Evolutionary conservation across 1,284 basidiomycete species (phyloP).

Genomic region (Ustilago nuda): DNA sequence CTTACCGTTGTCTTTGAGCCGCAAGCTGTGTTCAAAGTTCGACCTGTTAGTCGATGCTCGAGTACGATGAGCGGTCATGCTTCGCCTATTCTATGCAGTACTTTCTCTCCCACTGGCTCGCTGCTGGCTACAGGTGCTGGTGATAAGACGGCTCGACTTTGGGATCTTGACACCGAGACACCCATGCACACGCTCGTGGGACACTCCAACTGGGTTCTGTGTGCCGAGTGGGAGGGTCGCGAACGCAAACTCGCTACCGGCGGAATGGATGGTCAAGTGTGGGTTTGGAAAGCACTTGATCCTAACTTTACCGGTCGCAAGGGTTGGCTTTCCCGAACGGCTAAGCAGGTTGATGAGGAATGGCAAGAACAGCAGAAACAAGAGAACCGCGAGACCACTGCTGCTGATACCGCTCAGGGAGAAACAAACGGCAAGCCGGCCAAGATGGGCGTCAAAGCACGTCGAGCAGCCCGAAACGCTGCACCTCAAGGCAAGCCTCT

Average conservation of each 20-base stretch:
- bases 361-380: slow-evolving; percentile 34
- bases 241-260: slow-evolving; percentile 89
- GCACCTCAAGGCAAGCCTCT: slow-evolving; percentile 59
- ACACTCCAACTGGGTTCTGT: slow-evolving; percentile 94
- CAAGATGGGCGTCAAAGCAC: slow-evolving; percentile 61
- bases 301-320: slow-evolving; percentile 49
- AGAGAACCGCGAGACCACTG: slow-evolving; percentile 4
- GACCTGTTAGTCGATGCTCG: slow-evolving; percentile 91
- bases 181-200: slow-evolving; percentile 88
- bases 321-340: slow-evolving; percentile 57
- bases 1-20: slow-evolving; percentile 73
- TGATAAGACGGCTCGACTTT: slow-evolving; percentile 90
- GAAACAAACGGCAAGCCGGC: slow-evolving; percentile 19
- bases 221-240: slow-evolving; percentile 94
- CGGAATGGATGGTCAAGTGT: slow-evolving; percentile 66
- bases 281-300: slow-evolving; percentile 66
- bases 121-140: slow-evolving; percentile 94
- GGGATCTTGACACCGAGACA: slow-evolving; percentile 93
- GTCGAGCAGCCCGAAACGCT: slow-evolving; percentile 60
- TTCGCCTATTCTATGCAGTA: slow-evolving; percentile 92
- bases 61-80: slow-evolving; percentile 86
- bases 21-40: slow-evolving; percentile 93
- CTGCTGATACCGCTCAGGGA: not conserved
- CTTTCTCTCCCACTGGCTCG: slow-evolving; percentile 91
- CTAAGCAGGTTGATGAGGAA: slow-evolving; percentile 59